Percentiles rank a stretch among this genome's conserved stretches.
Evolutionary conservation across 805 yeast genomes (phyloP).

Genomic region (Pichia gijzeniarum): DNA sequence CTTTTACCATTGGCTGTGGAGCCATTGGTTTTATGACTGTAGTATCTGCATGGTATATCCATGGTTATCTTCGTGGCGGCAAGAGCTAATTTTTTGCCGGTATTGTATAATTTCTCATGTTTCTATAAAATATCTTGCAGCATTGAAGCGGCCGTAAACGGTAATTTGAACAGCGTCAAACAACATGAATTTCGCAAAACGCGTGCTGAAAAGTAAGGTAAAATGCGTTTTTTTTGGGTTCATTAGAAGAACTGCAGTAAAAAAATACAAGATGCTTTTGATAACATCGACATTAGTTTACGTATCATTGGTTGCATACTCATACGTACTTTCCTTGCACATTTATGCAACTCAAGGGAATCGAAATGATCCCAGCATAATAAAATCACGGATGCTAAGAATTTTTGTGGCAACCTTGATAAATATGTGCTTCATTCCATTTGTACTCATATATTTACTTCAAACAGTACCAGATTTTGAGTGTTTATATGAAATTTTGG

Average conservation of each 20-base stretch:
- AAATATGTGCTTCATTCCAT: conserved; percentile 27
- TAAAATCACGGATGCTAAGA: conserved; percentile 35
- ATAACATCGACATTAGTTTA: conserved; percentile 18
- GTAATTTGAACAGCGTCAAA: neutral
- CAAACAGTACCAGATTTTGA: conserved; percentile 10
- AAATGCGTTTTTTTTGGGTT: too few relatives aligned
- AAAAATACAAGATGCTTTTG: neutral
- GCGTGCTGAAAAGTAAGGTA: neutral
- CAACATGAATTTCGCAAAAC: neutral
- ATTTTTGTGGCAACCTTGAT: conserved; percentile 32
- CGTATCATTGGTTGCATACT: conserved; percentile 33
- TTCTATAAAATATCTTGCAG: neutral
- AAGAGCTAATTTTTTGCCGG: neutral
- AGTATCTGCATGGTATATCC: conserved; percentile 59
- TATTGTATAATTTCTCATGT: neutral
- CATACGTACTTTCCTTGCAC: conserved; percentile 43
- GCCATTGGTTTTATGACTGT: conserved; percentile 62
- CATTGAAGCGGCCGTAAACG: neutral
- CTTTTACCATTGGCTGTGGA: conserved; percentile 56
- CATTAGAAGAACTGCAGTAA: too few relatives aligned
- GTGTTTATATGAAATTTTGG: conserved; percentile 14
- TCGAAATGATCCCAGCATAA: conserved; percentile 40
- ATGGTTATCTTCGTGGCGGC: conserved; percentile 31
- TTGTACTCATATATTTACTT: conserved; percentile 20
- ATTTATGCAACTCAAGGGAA: conserved; percentile 18